Conservation (phyloP, 2,329 filamentous ascomycete species). For the Helotiales sp. region DNA sequence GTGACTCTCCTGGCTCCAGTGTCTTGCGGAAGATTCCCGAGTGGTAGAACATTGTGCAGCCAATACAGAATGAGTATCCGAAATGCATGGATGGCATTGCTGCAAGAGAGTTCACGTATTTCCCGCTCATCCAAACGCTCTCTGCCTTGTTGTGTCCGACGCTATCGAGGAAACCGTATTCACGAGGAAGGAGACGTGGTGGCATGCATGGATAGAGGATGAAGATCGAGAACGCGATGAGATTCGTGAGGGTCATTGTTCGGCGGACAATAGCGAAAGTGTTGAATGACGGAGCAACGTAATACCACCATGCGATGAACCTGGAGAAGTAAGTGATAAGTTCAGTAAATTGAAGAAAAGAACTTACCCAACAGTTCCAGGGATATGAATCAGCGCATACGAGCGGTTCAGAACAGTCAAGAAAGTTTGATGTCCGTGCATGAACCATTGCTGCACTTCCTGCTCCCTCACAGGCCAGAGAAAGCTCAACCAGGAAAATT, state of each 20-base stretch:
- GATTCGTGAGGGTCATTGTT: slow-evolving; percentile 53
- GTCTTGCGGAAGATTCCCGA: slow-evolving; percentile 44
- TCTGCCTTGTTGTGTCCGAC: slow-evolving; percentile 49
- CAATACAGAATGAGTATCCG: slow-evolving; percentile 54
- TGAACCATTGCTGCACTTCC: slow-evolving; percentile 56
- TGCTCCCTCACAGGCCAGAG: slow-evolving; percentile 54
- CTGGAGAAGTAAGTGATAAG: slow-evolving; percentile 36
- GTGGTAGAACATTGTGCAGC: slow-evolving; percentile 52
- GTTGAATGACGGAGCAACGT: slow-evolving; percentile 50
- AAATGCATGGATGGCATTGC: slow-evolving; percentile 56
- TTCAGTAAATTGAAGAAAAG: not conserved
- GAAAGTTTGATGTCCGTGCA: slow-evolving; percentile 51
- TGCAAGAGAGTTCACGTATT: slow-evolving; percentile 51
- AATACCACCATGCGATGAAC: slow-evolving; percentile 65
- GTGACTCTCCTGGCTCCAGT: slow-evolving; percentile 42
- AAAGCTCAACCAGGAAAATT: slow-evolving; percentile 48
- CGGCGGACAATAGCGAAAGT: slow-evolving; percentile 47
- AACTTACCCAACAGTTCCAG: slow-evolving; percentile 56
- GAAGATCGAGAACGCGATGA: slow-evolving; percentile 52
- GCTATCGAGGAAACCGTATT: slow-evolving; percentile 51
- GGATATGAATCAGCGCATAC: slow-evolving; percentile 61
- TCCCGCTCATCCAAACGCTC: slow-evolving; percentile 50
- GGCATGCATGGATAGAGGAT: slow-evolving; percentile 55
- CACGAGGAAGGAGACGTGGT: slow-evolving; percentile 48
- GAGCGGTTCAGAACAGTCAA: slow-evolving; percentile 57